Percentiles rank a stretch among this genome's conserved stretches.
Conservation (phyloP, 2,329 filamentous ascomycete genomes). For the Ceratocystis eucalypticola region DNA sequence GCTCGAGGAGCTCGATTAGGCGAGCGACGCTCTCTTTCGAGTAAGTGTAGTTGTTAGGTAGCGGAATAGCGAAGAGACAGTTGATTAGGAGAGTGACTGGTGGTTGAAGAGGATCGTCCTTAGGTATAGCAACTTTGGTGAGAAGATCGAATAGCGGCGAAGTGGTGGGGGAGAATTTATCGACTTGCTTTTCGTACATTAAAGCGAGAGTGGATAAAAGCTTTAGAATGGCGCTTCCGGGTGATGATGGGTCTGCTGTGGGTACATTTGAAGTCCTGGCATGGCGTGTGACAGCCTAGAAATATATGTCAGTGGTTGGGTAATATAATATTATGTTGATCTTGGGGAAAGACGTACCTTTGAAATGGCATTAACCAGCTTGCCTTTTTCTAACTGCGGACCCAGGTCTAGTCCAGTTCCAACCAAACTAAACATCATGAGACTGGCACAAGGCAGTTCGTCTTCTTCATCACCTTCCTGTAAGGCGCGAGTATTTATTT, state of each 20-base stretch:
- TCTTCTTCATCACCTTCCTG: constrained; percentile 20
- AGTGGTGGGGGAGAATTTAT: constrained; percentile 19
- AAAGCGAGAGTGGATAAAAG: constrained; percentile 22
- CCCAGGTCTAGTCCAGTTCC: constrained; percentile 33
- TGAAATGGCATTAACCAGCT: constrained; percentile 21
- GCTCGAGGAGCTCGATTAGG: constrained; percentile 10
- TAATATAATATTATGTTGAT: not conserved
- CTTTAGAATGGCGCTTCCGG: constrained; percentile 20
- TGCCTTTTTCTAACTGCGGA: constrained; percentile 20
- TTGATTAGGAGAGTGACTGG: constrained; percentile 21
- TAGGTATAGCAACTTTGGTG: constrained; percentile 16
- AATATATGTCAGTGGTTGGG: not conserved
- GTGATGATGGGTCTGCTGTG: constrained; percentile 20
- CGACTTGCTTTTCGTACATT: constrained; percentile 20
- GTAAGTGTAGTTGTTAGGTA: constrained; percentile 20
- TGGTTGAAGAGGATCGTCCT: constrained; percentile 20
- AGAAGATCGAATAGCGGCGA: constrained; percentile 20
- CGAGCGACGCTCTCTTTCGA: constrained; percentile 14
- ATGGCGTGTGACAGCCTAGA: constrained; percentile 20
- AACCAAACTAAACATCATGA: constrained; percentile 20
- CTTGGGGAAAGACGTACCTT: constrained; percentile 13
- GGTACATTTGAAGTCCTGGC: constrained; percentile 18
- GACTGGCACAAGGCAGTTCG: constrained; percentile 20
- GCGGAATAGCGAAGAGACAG: constrained; percentile 21
- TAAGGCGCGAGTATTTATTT: not conserved